Conservation (phyloP, 495 filamentous ascomycete genomes). For the Entonaema liquescens region DNA sequence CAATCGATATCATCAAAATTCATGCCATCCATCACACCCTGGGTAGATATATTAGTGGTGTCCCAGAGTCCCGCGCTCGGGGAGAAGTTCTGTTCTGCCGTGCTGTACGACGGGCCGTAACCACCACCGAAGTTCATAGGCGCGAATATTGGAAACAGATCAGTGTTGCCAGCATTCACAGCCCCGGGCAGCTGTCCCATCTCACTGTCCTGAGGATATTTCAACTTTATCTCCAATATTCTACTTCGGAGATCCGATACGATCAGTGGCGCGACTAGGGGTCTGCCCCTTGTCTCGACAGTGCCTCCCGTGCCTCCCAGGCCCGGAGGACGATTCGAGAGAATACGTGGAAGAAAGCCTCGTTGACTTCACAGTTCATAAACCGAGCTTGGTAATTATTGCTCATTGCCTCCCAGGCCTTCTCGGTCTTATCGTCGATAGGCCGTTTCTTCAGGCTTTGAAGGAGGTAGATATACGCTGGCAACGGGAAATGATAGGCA, state of each 20-base stretch:
- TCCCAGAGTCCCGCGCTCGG: neutral
- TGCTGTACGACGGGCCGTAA: neutral
- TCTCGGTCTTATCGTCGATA: neutral
- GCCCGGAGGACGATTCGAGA: neutral
- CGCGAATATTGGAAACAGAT: neutral
- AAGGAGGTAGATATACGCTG: neutral
- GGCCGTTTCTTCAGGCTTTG: neutral
- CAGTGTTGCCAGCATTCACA: neutral
- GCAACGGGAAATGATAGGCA: neutral
- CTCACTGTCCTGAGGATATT: neutral
- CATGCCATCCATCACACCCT: neutral
- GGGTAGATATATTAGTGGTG: neutral
- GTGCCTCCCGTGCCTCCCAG: neutral
- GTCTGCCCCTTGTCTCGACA: neutral
- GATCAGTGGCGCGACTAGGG: neutral
- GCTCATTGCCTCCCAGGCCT: neutral
- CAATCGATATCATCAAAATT: neutral
- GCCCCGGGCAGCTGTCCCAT: neutral
- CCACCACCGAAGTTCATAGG: neutral
- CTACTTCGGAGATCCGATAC: neutral
- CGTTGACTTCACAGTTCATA: neutral
- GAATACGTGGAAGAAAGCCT: neutral
- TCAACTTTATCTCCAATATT: neutral
- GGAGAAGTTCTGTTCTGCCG: neutral
- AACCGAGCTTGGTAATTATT: neutral